Evolutionary conservation across 1,284 basidiomycete species (phyloP).

Genomic region (Garcileccinum viscosum): DNA sequence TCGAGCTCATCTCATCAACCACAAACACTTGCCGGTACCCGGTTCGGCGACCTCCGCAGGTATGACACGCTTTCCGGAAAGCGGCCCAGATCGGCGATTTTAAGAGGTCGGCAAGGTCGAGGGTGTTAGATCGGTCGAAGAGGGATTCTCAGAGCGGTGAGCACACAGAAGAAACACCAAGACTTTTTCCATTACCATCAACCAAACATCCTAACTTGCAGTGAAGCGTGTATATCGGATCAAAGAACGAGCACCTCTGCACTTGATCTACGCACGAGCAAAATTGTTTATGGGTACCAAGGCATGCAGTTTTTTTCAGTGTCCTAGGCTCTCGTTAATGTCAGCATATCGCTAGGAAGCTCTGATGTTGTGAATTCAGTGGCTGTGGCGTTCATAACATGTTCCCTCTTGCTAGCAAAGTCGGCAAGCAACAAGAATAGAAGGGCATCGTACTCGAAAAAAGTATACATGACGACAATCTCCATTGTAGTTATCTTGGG

Average conservation of each 20-base stretch:
- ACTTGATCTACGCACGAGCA: conserved; percentile 79
- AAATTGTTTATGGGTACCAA: conserved; percentile 74
- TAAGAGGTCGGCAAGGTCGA: conserved; percentile 64
- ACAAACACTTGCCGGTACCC: conserved; percentile 77
- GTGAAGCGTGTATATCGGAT: conserved; percentile 82
- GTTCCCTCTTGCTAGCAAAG: conserved; percentile 56
- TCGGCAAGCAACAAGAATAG: conserved; percentile 59
- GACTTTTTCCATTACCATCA: background rate
- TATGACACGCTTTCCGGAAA: conserved; percentile 83
- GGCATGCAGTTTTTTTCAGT: conserved; percentile 46
- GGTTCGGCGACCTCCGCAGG: conserved; percentile 75
- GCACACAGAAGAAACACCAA: conserved; percentile 36
- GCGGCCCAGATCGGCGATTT: conserved; percentile 75
- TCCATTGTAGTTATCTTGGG: conserved; percentile 72
- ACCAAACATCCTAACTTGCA: conserved; percentile 37
- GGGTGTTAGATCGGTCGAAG: conserved; percentile 69
- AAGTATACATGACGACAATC: conserved; percentile 69
- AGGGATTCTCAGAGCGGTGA: conserved; percentile 72
- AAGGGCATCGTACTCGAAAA: conserved; percentile 74
- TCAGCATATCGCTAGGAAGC: conserved; percentile 52
- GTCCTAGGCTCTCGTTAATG: conserved; percentile 8
- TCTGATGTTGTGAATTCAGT: conserved; percentile 73
- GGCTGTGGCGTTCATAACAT: conserved; percentile 71
- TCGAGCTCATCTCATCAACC: conserved; percentile 47
- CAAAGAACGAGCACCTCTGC: conserved; percentile 71